Conservation (phyloP, 1,284 basidiomycete genomes). For the Porogramme epimiltina region DNA sequence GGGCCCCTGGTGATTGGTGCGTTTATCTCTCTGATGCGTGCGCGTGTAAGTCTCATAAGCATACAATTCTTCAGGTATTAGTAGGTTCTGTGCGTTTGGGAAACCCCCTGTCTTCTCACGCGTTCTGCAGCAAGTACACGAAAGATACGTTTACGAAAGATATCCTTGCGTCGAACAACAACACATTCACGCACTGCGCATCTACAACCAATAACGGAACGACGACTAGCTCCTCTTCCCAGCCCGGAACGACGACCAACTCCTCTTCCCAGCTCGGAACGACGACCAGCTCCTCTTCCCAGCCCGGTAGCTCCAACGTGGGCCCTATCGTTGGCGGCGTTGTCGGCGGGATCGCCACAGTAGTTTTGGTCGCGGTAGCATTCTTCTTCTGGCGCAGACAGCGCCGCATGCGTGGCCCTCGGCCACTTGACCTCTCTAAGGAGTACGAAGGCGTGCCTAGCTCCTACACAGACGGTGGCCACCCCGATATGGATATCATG, state of each 20-base stretch:
- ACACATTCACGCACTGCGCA: slow-evolving; percentile 24
- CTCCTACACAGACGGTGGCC: slow-evolving; percentile 1
- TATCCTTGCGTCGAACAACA: slow-evolving; percentile 21
- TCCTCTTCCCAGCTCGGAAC: too few species aligned
- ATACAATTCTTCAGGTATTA: slow-evolving; percentile 16
- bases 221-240: background rate
- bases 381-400: slow-evolving; percentile 10
- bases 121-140: slow-evolving; percentile 11
- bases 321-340: slow-evolving; percentile 13
- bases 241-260: too few species aligned
- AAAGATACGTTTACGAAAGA: slow-evolving; percentile 13
- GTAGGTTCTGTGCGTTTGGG: slow-evolving; percentile 4
- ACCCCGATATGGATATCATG: slow-evolving; percentile 1
- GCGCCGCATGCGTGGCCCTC: slow-evolving; percentile 4
- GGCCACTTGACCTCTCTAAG: slow-evolving; percentile 14
- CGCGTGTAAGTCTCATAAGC: background rate
- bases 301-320: background rate
- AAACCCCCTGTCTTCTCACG: too few species aligned
- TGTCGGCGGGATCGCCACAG: slow-evolving; percentile 8
- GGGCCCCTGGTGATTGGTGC: slow-evolving; percentile 17
- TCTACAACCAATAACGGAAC: slow-evolving; percentile 14
- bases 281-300: background rate
- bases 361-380: slow-evolving; percentile 1
- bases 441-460: slow-evolving; percentile 9
- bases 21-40: background rate